These are phyloP conservation scores for Sarcocystis neurona DNA, from an alignment of 169 alveolate species.

Conservation along the genomic window DNA sequence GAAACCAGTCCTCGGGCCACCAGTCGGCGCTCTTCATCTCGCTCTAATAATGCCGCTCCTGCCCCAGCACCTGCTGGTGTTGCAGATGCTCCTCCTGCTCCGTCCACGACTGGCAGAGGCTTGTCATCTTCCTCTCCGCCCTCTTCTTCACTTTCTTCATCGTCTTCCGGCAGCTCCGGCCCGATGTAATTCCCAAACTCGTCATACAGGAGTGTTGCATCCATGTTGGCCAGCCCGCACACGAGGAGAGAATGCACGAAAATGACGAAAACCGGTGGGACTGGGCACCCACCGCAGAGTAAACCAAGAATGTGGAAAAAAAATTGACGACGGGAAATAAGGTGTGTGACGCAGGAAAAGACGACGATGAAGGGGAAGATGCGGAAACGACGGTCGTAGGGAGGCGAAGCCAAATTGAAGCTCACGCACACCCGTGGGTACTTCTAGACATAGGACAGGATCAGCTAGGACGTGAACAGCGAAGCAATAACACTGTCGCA, in stretches of 20 bases:
- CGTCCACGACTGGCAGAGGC: conserved; percentile 71
- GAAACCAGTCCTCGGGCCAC: conserved; percentile 67
- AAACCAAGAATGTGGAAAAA: too few relatives aligned
- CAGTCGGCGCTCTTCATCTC: conserved; percentile 51
- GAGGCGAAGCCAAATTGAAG: too few relatives aligned
- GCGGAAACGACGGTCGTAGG: neutral
- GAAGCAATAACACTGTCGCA: too few relatives aligned
- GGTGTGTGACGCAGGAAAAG: neutral
- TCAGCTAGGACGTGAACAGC: too few relatives aligned
- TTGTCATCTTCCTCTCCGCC: conserved; percentile 78
- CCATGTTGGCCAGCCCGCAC: neutral
- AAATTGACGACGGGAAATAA: neutral
- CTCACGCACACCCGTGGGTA: too few relatives aligned
- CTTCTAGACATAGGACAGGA: too few relatives aligned
- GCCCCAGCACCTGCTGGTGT: conserved; percentile 67
- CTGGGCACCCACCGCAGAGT: too few relatives aligned
- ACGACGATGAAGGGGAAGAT: neutral
- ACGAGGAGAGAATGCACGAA: neutral
- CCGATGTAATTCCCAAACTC: conserved; percentile 99
- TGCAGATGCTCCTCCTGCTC: conserved; percentile 58
- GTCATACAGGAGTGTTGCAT: conserved; percentile 82
- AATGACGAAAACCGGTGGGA: too few relatives aligned
- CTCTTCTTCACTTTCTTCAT: conserved; percentile 74
- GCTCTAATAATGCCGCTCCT: conserved; percentile 30
- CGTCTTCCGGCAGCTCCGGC: conserved; percentile 82